Percentiles rank a stretch among this genome's conserved stretches.
These are phyloP conservation scores for Hymenochaete sp. DNA, from an alignment of 1,284 basidiomycete genomes.

Conservation along the genomic window DNA sequence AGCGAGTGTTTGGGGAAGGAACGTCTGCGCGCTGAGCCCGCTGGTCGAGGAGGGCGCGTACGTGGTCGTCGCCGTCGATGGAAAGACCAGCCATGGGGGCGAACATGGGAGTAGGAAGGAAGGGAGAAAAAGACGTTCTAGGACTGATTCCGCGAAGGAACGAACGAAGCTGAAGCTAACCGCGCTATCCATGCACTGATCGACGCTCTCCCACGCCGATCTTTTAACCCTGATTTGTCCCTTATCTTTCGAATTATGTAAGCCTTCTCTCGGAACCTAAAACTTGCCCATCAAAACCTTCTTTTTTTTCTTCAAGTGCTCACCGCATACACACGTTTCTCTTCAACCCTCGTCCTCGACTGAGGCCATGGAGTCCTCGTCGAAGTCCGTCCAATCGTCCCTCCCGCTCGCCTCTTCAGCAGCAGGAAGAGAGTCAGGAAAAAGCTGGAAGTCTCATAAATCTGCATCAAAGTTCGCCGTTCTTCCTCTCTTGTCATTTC, in stretches of 20 bases:
- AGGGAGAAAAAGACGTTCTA: slow-evolving; percentile 19
- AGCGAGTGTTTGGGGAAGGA: slow-evolving; percentile 33
- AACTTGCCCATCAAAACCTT: too few species aligned
- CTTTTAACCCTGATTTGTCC: background rate
- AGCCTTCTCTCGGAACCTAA: background rate
- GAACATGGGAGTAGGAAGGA: slow-evolving; percentile 16
- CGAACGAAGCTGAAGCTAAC: background rate
- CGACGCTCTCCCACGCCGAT: too few species aligned
- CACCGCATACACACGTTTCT: background rate
- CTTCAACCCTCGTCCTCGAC: slow-evolving; percentile 1
- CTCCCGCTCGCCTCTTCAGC: slow-evolving; percentile 44
- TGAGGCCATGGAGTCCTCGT: background rate
- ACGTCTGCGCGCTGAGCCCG: slow-evolving; percentile 41
- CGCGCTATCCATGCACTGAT: slow-evolving; percentile 19
- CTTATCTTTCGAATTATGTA: background rate
- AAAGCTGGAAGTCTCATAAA: slow-evolving; percentile 59
- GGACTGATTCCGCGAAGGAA: too few species aligned
- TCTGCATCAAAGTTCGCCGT: slow-evolving; percentile 50
- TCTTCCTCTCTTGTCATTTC: slow-evolving; percentile 1
- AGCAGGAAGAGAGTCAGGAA: slow-evolving; percentile 55
- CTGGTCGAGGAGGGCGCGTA: slow-evolving; percentile 46
- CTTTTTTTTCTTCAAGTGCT: slow-evolving; percentile 5
- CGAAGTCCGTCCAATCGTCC: slow-evolving; percentile 7
- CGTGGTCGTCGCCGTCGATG: slow-evolving; percentile 39
- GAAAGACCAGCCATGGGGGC: slow-evolving; percentile 20